phyloP scores from a whole-genome alignment of 139 green algal species.

The Volvox africanus region DNA sequence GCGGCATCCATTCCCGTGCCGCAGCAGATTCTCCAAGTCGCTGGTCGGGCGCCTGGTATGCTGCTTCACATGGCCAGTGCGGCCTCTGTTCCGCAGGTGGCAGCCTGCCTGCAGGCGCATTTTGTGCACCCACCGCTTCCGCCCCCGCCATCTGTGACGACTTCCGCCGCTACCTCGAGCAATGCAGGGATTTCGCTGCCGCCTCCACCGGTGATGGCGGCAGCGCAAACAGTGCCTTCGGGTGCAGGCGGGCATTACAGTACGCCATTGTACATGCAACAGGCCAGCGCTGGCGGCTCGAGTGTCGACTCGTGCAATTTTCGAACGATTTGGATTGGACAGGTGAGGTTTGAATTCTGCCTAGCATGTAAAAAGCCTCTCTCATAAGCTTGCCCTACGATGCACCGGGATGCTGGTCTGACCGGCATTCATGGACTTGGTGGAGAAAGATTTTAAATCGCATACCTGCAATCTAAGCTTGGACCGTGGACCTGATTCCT shows the following conservation, averaged over 20 bases:
- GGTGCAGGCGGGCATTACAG: background rate
- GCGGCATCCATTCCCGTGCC: conserved; percentile 6
- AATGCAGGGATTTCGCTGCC: background rate
- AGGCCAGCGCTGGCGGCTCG: background rate
- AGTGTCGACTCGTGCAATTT: background rate
- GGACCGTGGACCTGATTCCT: too few relatives aligned
- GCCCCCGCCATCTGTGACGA: background rate
- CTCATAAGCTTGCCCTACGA: too few relatives aligned
- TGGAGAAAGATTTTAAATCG: too few relatives aligned
- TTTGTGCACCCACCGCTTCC: background rate
- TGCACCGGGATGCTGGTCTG: too few relatives aligned
- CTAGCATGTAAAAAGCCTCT: background rate
- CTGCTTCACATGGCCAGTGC: conserved; percentile 51
- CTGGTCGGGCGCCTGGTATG: conserved; percentile 46
- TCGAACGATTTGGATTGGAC: conserved; percentile 65
- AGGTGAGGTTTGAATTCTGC: conserved; percentile 44
- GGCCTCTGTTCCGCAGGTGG: conserved; percentile 23
- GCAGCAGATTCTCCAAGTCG: conserved; percentile 32
- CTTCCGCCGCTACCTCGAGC: background rate
- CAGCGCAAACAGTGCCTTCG: background rate
- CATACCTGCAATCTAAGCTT: too few relatives aligned
- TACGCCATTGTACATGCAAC: background rate
- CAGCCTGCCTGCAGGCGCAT: background rate
- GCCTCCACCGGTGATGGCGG: background rate
- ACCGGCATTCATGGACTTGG: too few relatives aligned